Evolutionary conservation across 1,284 basidiomycete genomes (phyloP), one percentile per base, ranked within the genome.

Genomic region (Apiotrichum montevideense): DNA sequence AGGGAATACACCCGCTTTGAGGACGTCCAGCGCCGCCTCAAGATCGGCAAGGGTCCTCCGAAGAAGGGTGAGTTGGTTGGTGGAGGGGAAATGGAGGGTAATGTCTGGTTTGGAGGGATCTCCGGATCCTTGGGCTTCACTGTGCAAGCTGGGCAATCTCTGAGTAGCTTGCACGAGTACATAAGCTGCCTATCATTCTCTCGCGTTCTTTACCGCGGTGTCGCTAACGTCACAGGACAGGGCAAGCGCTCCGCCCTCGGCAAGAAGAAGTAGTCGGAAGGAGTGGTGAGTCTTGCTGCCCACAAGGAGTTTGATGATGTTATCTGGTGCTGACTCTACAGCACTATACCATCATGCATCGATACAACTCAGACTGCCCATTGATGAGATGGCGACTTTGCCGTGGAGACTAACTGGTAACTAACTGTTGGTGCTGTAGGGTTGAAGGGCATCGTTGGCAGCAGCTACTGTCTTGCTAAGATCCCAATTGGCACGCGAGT

Each of bases 41-140:
- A 55, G 40, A 56, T 66, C 42, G 73, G 72, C 29, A 69, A 69
- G 62, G 69, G 68, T 34, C 69, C 73, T 33, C 73, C 73, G 52
- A 73, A 69, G 69, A 75, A 74, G 67, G 74, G 72, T 72, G 56
- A 70, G 73, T 67, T 29, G 29, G 73, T 67, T 29, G 29, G n/a
- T 8, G 33, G 41, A 8, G 3, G 44, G 7, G 33, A 7, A 10
- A 29, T 14, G 41, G 9, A 32, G 6, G 4, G 8, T 7, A 21
- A 9, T 29, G 4, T 48, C 55, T 48, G 33, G 47, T 45, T 5
- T 7, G 29, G 14, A 34, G 29, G 29, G 29, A 29, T 29, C 3
- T 3, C 3, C 29, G 29, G 29, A 29, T 29, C 29, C 29, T n/a
- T n/a, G n/a, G n/a, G n/a, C 29, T 29, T 29, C 29, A 29, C 3